These are phyloP conservation scores for Kurtzmaniella quercitrusa DNA, from an alignment of 1,139 yeast species.

Conservation along the genomic window DNA sequence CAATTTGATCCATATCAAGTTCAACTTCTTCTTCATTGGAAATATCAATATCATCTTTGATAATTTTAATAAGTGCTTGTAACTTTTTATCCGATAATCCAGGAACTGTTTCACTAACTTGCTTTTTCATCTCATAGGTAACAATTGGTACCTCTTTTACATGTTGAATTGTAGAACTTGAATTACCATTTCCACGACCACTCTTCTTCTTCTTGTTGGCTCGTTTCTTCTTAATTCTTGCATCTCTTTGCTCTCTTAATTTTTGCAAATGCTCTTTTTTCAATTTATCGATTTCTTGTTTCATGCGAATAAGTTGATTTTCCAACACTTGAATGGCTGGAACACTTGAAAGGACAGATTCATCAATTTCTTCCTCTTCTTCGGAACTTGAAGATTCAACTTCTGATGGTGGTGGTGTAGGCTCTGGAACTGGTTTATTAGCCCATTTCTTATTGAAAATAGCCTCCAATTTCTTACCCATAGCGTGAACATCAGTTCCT, in stretches of 20 bases:
- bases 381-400: conserved; percentile 34
- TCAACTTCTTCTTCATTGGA: conserved; percentile 83
- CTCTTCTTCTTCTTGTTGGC: conserved; percentile 21
- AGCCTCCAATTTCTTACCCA: conserved; percentile 90
- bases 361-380: conserved; percentile 71
- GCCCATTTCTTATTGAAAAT: conserved; percentile 87
- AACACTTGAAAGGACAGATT: conserved; percentile 61
- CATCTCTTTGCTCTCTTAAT: conserved; percentile 44
- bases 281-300: conserved; percentile 74
- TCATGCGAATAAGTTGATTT: conserved; percentile 81
- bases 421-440: conserved; percentile 77
- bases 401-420: conserved; percentile 41
- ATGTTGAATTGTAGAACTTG: conserved; percentile 6
- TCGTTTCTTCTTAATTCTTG: conserved; percentile 48
- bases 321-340: conserved; percentile 90
- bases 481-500: conserved; percentile 89
- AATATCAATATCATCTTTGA: conserved; percentile 79
- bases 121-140: conserved; percentile 95
- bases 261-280: conserved; percentile 66
- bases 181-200: conserved; percentile 9
- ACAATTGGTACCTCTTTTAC: conserved; percentile 39
- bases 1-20: conserved; percentile 91
- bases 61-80: conserved; percentile 78
- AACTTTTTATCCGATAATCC: conserved; percentile 76
- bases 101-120: conserved; percentile 81